Base-by-base conservation (phyloP, 352 stramenopile species). In the Plasmopara halstedii region DNA sequence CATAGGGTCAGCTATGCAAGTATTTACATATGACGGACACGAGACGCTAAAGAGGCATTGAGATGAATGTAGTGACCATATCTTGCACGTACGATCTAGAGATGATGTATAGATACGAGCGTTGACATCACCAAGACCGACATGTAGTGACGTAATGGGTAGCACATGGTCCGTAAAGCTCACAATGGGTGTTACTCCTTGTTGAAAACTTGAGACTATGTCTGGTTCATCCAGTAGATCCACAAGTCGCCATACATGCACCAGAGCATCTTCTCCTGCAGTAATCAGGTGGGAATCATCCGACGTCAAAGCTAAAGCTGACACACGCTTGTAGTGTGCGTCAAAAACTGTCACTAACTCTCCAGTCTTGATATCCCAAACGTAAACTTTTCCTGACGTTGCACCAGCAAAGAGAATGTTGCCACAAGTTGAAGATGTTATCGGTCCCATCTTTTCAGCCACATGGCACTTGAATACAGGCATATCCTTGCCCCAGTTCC, bases 301-400 rank as follows among this genome's bases (percentile, higher is more conserved):
- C 8, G 54, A 67, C 32, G 78, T 89, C 5, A 92, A 50, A 18
- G 59, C 50, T 15, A 94, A 43, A 8, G 74, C 77, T 14, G 67
- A 76, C 20, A 88, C 72, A 46, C 64, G 74, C 71, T 94, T 94
- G 71, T 91, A 94, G 55, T 94, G 83, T 4, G 77, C 83, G 41
- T 94, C 81, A 56, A 80, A 91, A 25, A 85, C 77, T 21, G 72
- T 78, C 17, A 88, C 56, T 41, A 94, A 67, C 50, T 85, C 75
- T 38, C 83, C 83, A 0, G 78, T 88, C 48, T 82, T 83, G 42
- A 90, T 67, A 39, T 88, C 77, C 83, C 80, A 94, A 6, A 92
- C 63, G 58, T 91, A 92, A 37, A 94, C 64, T 53, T 89, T 88
- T 42, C 83, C 83, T 2, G 76, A 89, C n/a, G 70, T 56, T 14